Conservation (phyloP, 805 yeast species). For the Saturnispora saitoi region DNA sequence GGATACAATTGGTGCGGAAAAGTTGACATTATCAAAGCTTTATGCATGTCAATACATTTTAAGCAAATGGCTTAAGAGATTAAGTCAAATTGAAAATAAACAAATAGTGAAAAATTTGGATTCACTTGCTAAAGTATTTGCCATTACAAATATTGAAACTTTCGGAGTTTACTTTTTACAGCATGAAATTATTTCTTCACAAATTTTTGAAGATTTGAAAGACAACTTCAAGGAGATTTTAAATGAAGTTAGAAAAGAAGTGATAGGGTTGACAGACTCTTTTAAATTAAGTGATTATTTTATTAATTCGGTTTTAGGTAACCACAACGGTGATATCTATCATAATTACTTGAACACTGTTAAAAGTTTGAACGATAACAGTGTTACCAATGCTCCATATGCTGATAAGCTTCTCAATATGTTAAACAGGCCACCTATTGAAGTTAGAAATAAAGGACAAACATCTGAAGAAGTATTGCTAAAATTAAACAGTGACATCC, state of each 20-base stretch:
- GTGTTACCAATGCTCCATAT: slow-evolving; percentile 53
- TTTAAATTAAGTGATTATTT: slow-evolving; percentile 75
- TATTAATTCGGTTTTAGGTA: slow-evolving; percentile 77
- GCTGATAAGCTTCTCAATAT: slow-evolving; percentile 30
- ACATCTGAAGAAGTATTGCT: slow-evolving; percentile 19
- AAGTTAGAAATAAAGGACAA: slow-evolving; percentile 27
- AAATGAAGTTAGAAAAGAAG: slow-evolving; percentile 51
- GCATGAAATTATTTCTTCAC: slow-evolving; percentile 45
- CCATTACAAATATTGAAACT: slow-evolving; percentile 56
- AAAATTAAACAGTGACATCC: slow-evolving; percentile 8
- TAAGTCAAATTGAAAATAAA: slow-evolving; percentile 14
- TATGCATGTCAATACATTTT: slow-evolving; percentile 43
- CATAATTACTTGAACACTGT: slow-evolving; percentile 61
- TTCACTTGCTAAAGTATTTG: slow-evolving; percentile 52
- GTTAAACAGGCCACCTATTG: slow-evolving; percentile 32
- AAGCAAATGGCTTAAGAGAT: slow-evolving; percentile 30
- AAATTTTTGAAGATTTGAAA: slow-evolving; percentile 34
- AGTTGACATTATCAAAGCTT: slow-evolving; percentile 40
- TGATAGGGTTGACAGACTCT: slow-evolving; percentile 74
- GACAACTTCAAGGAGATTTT: slow-evolving; percentile 38
- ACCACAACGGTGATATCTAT: slow-evolving; percentile 74
- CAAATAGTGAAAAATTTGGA: slow-evolving; percentile 42
- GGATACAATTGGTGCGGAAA: slow-evolving; percentile 40
- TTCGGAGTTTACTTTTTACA: slow-evolving; percentile 68
- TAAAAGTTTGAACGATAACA: slow-evolving; percentile 40